Evolutionary conservation across 768 basidiomycete species (phyloP).

Genomic region (Russula brevipes): DNA sequence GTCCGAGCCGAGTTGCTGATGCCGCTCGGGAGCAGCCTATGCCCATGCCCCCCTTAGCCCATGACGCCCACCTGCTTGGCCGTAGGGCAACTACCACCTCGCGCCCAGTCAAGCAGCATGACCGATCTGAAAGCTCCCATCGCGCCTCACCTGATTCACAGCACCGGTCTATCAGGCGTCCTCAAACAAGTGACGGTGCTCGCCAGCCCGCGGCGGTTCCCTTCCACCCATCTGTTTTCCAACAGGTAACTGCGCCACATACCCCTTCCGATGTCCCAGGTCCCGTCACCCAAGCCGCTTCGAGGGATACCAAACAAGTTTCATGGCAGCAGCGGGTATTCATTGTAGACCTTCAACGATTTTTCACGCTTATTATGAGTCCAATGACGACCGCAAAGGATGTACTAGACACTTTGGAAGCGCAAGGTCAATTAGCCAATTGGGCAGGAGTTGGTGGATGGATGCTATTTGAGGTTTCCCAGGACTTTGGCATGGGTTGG

Average conservation of each 20-base stretch:
- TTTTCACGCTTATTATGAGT: constrained; percentile 66
- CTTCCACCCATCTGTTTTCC: constrained; percentile 21
- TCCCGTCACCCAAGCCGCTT: constrained; percentile 1
- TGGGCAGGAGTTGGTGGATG: constrained; percentile 61
- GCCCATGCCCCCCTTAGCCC: not conserved
- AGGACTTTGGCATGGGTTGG: constrained; percentile 90
- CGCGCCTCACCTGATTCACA: not conserved
- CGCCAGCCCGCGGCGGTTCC: constrained; percentile 25
- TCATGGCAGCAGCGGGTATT: constrained; percentile 66
- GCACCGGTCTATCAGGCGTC: constrained; percentile 20
- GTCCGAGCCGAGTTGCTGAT: constrained; percentile 34
- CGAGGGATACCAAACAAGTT: constrained; percentile 24
- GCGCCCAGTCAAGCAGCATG: constrained; percentile 30
- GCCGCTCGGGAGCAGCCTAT: constrained; percentile 20
- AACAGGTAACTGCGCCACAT: constrained; percentile 38
- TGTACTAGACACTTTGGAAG: constrained; percentile 59
- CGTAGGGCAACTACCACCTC: constrained; percentile 27
- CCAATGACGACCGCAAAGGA: constrained; percentile 66
- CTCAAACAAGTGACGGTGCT: constrained; percentile 29
- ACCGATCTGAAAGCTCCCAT: constrained; percentile 32
- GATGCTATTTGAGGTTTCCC: constrained; percentile 88
- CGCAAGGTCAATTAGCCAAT: constrained; percentile 60
- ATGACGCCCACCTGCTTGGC: constrained; percentile 6
- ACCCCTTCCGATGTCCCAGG: constrained; percentile 30
- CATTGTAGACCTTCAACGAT: constrained; percentile 69